Evolutionary conservation across 2,329 filamentous ascomycete genomes (phyloP).

Genomic region (Penicillium sclerotiorum): DNA sequence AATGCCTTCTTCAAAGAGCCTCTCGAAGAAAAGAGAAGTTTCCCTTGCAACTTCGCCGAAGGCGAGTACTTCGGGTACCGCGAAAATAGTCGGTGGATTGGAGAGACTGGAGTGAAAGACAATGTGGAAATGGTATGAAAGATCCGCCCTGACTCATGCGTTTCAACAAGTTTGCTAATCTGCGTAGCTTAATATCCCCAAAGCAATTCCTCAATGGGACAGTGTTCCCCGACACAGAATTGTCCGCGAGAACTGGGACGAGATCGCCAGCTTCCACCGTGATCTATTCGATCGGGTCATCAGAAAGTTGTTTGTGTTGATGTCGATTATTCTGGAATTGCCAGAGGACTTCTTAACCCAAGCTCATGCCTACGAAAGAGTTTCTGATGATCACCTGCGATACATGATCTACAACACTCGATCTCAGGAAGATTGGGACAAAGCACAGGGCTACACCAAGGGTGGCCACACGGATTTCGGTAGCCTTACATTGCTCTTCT

Average conservation of each 20-base stretch:
- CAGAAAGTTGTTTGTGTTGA: slow-evolving; percentile 9
- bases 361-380: slow-evolving; percentile 60
- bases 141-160: neutral
- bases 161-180: neutral
- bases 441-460: slow-evolving; percentile 43
- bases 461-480: slow-evolving; percentile 62
- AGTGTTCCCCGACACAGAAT: slow-evolving; percentile 38
- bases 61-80: slow-evolving; percentile 38
- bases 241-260: slow-evolving; percentile 42
- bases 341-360: slow-evolving; percentile 59
- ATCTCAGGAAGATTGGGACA: slow-evolving; percentile 51
- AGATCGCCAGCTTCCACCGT: slow-evolving; percentile 17
- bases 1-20: slow-evolving; percentile 29
- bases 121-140: slow-evolving; percentile 38
- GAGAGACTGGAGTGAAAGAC: slow-evolving; percentile 41
- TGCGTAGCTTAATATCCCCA: slow-evolving; percentile 34
- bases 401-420: slow-evolving; percentile 62
- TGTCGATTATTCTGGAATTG: slow-evolving; percentile 61
- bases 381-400: slow-evolving; percentile 60
- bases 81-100: slow-evolving; percentile 39
- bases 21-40: slow-evolving; percentile 28
- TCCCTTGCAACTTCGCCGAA: slow-evolving; percentile 35
- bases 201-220: slow-evolving; percentile 30
- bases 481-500: slow-evolving; percentile 59
- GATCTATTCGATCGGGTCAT: slow-evolving; percentile 17